These are phyloP conservation scores for Rhodotorula toruloides DNA, from an alignment of 768 basidiomycete species.

Conservation along the genomic window DNA sequence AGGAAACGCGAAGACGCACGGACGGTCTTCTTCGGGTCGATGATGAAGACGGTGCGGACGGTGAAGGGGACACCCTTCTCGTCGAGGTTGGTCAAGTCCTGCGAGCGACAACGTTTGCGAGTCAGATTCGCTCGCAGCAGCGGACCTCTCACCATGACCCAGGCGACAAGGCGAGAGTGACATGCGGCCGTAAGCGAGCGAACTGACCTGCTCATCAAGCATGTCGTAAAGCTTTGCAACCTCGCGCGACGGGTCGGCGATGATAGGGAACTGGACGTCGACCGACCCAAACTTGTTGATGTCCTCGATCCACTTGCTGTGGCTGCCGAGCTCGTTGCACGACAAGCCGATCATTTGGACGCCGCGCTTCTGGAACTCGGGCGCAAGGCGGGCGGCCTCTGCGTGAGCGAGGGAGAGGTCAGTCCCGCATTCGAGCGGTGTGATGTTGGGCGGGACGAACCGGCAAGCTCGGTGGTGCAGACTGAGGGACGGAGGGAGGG, in stretches of 20 bases:
- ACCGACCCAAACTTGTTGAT: conserved; percentile 62
- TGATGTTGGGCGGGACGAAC: no score
- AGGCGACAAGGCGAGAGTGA: no score
- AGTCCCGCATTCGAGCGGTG: not conserved
- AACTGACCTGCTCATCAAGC: conserved; percentile 86
- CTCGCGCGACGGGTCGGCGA: conserved; percentile 72
- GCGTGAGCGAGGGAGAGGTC: conserved; percentile 55
- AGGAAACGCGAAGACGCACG: not conserved
- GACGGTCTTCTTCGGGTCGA: conserved; percentile 83
- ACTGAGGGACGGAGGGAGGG: conserved; percentile 43
- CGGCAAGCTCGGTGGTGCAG: conserved; percentile 75
- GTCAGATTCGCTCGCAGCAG: not conserved
- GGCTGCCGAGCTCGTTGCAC: conserved; percentile 79
- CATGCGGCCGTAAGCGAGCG: no score
- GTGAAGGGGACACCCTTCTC: conserved; percentile 81
- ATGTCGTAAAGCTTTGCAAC: conserved; percentile 34
- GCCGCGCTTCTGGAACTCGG: conserved; percentile 76
- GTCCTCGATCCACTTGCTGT: conserved; percentile 50
- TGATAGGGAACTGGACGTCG: conserved; percentile 86
- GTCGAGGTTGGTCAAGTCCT: conserved; percentile 69
- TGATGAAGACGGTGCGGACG: conserved; percentile 84
- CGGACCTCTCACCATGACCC: no score
- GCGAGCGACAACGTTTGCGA: not conserved
- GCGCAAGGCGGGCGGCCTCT: conserved; percentile 82
- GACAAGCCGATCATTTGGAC: conserved; percentile 73